A percentile compares a stretch with the other conserved stretches of the same genome.
Conservation (phyloP, 2,329 filamentous ascomycete genomes). For the Exophiala sp. region DNA sequence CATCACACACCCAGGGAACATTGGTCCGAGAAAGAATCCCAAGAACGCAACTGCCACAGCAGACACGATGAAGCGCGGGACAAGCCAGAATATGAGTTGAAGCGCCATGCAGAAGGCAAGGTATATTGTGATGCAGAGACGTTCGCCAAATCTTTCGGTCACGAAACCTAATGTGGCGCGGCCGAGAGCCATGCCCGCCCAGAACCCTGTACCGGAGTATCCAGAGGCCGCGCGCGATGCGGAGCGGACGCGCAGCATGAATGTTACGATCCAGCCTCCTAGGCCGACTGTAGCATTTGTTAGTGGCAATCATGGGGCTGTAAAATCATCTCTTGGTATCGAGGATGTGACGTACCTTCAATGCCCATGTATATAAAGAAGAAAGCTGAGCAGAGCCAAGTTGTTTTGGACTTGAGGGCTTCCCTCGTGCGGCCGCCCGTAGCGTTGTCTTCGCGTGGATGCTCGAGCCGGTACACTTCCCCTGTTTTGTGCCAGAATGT, state of each 20-base stretch:
- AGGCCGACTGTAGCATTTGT: conserved; percentile 35
- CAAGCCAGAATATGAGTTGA: conserved; percentile 74
- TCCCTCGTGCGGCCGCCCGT: conserved; percentile 38
- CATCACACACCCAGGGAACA: conserved; percentile 71
- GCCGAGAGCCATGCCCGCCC: conserved; percentile 73
- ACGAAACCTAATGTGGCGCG: conserved; percentile 68
- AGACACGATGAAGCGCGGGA: conserved; percentile 68
- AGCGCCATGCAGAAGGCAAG: conserved; percentile 59
- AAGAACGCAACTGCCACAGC: conserved; percentile 67
- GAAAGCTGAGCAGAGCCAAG: conserved; percentile 70
- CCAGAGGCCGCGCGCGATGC: conserved; percentile 69
- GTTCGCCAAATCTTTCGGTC: conserved; percentile 65
- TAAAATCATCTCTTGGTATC: too few relatives aligned
- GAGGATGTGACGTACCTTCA: too few relatives aligned
- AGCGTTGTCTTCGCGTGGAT: conserved; percentile 32
- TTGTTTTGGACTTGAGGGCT: conserved; percentile 43
- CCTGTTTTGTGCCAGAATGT: conserved; percentile 65
- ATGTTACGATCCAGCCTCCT: conserved; percentile 69
- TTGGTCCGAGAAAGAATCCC: conserved; percentile 72
- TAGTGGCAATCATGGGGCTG: too few relatives aligned
- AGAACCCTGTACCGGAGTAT: conserved; percentile 68
- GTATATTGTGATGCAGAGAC: conserved; percentile 59
- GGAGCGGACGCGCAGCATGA: conserved; percentile 76
- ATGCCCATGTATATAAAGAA: conserved; percentile 70
- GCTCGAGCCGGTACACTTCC: conserved; percentile 52